Evolutionary conservation across 208 protist genomes (phyloP).

Genomic region (Porcisia hertigi): DNA sequence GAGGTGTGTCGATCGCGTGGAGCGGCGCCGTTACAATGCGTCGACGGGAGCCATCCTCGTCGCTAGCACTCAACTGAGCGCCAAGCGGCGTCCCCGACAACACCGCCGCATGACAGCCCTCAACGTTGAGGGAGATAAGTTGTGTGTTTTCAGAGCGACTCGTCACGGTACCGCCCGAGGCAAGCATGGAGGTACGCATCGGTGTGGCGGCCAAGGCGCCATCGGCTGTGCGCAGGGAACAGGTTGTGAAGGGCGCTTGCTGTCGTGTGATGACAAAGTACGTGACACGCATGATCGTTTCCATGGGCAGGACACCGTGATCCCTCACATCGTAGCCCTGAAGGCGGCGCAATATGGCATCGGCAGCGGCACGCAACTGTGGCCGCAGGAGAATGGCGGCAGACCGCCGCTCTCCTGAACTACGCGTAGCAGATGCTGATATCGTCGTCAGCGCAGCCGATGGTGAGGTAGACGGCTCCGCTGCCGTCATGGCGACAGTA

Average conservation of each 20-base stretch:
- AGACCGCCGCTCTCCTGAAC: constrained; percentile 9
- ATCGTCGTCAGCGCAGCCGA: constrained; percentile 1
- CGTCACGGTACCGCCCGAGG: background rate
- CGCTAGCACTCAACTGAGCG: background rate
- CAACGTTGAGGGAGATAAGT: background rate
- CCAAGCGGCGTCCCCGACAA: background rate
- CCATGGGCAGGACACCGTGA: constrained; percentile 67
- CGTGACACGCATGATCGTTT: constrained; percentile 54
- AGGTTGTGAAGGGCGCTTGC: constrained; percentile 20
- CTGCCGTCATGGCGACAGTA: background rate
- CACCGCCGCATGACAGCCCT: background rate
- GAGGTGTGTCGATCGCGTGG: background rate
- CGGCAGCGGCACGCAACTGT: constrained; percentile 37
- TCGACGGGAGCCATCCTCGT: background rate
- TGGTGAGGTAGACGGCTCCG: background rate
- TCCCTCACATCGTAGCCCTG: constrained; percentile 59
- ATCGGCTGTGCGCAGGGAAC: constrained; percentile 26
- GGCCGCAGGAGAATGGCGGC: constrained; percentile 11
- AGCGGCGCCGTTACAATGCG: no score
- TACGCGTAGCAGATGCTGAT: constrained; percentile 3
- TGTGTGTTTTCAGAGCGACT: background rate
- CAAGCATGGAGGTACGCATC: constrained; percentile 25
- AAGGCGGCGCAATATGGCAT: constrained; percentile 55
- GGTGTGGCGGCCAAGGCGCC: constrained; percentile 27
- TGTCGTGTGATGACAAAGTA: constrained; percentile 41